Evolutionary conservation across 148 eudicot species (phyloP), one percentile per base, ranked within the genome.

Genomic region (Linanthus parryae): DNA sequence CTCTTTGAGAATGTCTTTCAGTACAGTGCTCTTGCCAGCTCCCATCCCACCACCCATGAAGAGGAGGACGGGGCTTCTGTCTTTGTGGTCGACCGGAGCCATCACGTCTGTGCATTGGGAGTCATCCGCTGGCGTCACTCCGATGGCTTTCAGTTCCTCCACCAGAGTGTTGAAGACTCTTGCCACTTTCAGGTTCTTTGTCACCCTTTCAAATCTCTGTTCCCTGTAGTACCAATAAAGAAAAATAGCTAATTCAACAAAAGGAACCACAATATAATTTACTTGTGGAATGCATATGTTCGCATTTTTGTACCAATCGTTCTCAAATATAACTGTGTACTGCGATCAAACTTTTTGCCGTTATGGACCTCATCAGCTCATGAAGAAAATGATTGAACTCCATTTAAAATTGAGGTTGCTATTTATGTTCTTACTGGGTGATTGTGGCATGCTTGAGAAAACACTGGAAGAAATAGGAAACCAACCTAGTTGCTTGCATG

Each of bases 41-140:
- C 99, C 99, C 99, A 94, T 94, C n/a, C 99, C 99, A 30, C 99
- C 99, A 29, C 96, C 99, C 99, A 88, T 94, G 73, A 94, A 69
- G 44, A 94, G 95, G 48, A 94, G 95, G 29, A 88, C 88, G 0
- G 99, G 99, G 41, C 99, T 94, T 69, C 95, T 64, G 42, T 94
- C 99, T 57, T 82, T 80, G 61, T 82, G 84, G 36, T 84, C 95
- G 48, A 94, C 88, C 0, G 99, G 99, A 33, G 91, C 96, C 99
- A 94, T 94, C 61, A 94, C 96, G 63, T 88, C 96, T 2, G 95
- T 94, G 56, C 99, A 84, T 55, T 79, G 72, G 4, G 94, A 84
- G 51, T 88, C 99, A 18, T 82, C 96, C 3, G 2, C 34, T 3
- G 30, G 55, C 44, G 73, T 81, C 4, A 80, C 59, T 33, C 99